phyloP scores from a whole-genome alignment of 768 basidiomycete genomes.

The Tephrocybe sp. region DNA sequence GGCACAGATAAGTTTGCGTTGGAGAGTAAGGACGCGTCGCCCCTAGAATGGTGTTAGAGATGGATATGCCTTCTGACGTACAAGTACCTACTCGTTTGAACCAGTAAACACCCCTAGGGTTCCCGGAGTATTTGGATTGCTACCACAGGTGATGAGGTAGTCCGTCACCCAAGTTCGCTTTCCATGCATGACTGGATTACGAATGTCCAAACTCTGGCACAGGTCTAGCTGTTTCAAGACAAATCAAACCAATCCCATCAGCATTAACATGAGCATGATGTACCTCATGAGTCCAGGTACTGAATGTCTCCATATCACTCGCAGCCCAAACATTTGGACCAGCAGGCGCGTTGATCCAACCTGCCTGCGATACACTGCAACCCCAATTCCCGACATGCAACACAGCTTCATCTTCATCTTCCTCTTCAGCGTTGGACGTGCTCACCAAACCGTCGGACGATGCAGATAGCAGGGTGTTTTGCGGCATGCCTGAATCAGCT shows the following conservation, averaged over 20 bases:
- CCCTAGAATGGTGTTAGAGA: constrained; percentile 32
- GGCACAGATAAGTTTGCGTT: constrained; percentile 34
- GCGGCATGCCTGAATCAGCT: constrained; percentile 19
- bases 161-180: constrained; percentile 74
- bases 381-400: constrained; percentile 85
- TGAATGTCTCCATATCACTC: constrained; percentile 95
- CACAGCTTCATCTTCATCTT: constrained; percentile 86
- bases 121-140: constrained; percentile 24
- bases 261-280: constrained; percentile 1
- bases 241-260: not conserved
- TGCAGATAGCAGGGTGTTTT: constrained; percentile 61
- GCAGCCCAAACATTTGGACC: constrained; percentile 67
- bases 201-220: constrained; percentile 57
- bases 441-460: constrained; percentile 85
- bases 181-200: constrained; percentile 58
- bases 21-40: constrained; percentile 56
- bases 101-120: constrained; percentile 61
- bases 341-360: constrained; percentile 47
- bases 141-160: constrained; percentile 61
- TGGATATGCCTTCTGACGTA: not conserved
- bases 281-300: constrained; percentile 78
- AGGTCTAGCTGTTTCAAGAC: constrained; percentile 51
- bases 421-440: constrained; percentile 66
- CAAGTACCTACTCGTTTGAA: constrained; percentile 61
- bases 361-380: constrained; percentile 74